Percentiles rank a stretch among this genome's conserved stretches.
Conservation (phyloP, 768 basidiomycete species). For the Suillus fuscotomentosus region DNA sequence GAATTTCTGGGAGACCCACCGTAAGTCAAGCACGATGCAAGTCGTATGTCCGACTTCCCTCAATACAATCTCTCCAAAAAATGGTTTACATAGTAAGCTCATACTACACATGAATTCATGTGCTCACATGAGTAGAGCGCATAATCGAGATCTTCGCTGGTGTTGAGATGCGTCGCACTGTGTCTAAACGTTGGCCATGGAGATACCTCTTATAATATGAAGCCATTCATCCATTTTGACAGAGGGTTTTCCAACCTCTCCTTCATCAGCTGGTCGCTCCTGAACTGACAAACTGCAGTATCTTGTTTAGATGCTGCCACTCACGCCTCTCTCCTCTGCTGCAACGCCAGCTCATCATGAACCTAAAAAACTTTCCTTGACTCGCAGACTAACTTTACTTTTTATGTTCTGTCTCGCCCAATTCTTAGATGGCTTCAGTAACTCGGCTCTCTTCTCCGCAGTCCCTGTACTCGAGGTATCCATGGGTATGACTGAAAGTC, state of each 20-base stretch:
- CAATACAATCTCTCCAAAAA: no score
- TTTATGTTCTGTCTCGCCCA: constrained; percentile 40
- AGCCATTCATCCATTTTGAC: neutral
- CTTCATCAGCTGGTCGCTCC: neutral
- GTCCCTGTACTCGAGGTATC: constrained; percentile 32
- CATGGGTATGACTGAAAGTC: constrained; percentile 19
- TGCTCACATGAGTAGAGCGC: no score
- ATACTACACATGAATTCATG: no score
- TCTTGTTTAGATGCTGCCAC: constrained; percentile 12
- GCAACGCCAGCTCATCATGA: constrained; percentile 4
- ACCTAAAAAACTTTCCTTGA: constrained; percentile 16
- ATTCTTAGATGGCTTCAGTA: constrained; percentile 45
- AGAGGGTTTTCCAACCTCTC: neutral
- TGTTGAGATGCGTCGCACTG: neutral
- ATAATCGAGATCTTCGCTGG: neutral
- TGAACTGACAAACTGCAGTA: neutral
- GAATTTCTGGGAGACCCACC: no score
- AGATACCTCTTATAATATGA: neutral
- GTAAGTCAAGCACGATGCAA: no score
- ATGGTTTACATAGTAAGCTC: no score
- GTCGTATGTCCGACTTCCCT: no score
- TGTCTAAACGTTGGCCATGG: neutral
- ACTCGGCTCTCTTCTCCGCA: constrained; percentile 38
- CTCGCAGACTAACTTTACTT: constrained; percentile 31
- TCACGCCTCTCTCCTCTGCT: neutral